Evolutionary conservation across 179 eudicot genomes (phyloP).

Genomic region (Carnegiea gigantea): DNA sequence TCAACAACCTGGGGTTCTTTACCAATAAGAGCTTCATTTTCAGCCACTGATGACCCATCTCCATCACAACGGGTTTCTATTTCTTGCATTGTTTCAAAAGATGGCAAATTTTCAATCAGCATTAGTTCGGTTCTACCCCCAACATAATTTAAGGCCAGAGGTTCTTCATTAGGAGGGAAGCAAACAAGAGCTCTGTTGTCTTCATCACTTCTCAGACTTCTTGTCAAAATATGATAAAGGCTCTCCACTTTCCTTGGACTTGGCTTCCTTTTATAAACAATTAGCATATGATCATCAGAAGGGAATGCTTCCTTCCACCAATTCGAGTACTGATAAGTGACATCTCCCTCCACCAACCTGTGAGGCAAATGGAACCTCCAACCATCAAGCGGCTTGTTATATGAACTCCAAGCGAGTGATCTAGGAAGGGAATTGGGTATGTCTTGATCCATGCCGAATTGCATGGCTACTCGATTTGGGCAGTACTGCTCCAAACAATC

Average conservation of each 20-base stretch:
- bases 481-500: slow-evolving; percentile 38
- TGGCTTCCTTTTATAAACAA: neutral
- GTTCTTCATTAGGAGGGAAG: too few relatives aligned
- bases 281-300: neutral
- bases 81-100: too few relatives aligned
- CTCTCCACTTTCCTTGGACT: neutral
- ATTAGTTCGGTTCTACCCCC: too few relatives aligned
- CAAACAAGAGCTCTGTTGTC: neutral
- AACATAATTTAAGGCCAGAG: too few relatives aligned
- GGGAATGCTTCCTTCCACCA: slow-evolving; percentile 36
- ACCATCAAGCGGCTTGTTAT: slow-evolving; percentile 23
- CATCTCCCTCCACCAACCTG: slow-evolving; percentile 29
- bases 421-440: slow-evolving; percentile 29
- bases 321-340: slow-evolving; percentile 27
- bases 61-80: too few relatives aligned
- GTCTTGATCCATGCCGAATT: slow-evolving; percentile 53
- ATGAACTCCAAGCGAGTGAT: slow-evolving; percentile 23
- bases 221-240: neutral
- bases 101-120: too few relatives aligned
- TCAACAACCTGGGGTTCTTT: neutral
- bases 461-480: slow-evolving; percentile 52
- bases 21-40: neutral
- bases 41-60: neutral
- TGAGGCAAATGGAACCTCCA: slow-evolving; percentile 32
- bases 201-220: neutral